Base-by-base conservation (phyloP, 2,329 filamentous ascomycete genomes). In the Fusarium bactridioides region DNA sequence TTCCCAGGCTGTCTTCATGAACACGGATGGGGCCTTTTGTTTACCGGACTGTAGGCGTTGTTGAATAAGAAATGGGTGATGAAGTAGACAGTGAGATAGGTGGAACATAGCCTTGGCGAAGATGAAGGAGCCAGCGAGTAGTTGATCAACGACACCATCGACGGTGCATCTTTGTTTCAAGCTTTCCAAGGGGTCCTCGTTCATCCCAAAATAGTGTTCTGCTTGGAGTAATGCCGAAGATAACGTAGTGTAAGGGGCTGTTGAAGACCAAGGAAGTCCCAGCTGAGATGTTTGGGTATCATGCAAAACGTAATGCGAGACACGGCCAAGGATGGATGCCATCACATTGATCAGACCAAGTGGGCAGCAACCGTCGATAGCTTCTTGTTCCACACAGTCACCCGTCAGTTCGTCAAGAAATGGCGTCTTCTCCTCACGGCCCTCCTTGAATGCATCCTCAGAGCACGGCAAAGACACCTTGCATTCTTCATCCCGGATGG, bases 41-140 rank as follows among this genome's bases (percentile, higher is more conserved):
- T 67, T 61, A 16, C 47, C 31, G 0, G 55, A 62, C n/a, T 67
- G 41, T 8, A 67, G 16, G 4, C 64, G 37, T 10, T 67, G 64
- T 10, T 67, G 64, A 1, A 67, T 67, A 0, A 67, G 13, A 13
- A 67, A 67, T 1, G 64, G 64, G 4, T 67, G 64, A 16, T 67
- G 47, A 3, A 67, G 64, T 7, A 67, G n/a, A 18, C 64, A 67
- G 19, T 67, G 64, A 11, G 64, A 67, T 0, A 67, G 10, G 3
- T 67, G 64, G 4, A 67, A 67, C 40, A 67, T 67, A 16, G 64
- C 64, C 25, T 67, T 67, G 13, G 64, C 64, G 10, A 62, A 67
- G 5, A 67, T 67, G 21, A 67, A 67, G 4, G 64, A 67, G 5
- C 64, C 41, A 1, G 64, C 64, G 3, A 62, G 55, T 3, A 37